Conservation (phyloP, 495 filamentous ascomycete species). For the Trichoderma erinaceum region DNA sequence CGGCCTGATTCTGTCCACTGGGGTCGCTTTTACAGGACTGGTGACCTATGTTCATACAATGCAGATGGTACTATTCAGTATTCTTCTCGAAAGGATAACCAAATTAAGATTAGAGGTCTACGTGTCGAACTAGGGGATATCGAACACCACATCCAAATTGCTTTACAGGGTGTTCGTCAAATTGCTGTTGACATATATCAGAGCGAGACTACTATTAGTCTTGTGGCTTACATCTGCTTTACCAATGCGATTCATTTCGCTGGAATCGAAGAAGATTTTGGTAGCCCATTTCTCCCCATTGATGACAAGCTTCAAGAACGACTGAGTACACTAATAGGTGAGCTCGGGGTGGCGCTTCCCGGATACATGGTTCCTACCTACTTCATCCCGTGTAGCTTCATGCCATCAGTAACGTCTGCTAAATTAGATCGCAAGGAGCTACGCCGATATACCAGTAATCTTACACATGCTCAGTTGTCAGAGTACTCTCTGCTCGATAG, state of each 20-base stretch:
- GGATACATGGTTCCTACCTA: conserved; percentile 22
- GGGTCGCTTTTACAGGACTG: conserved; percentile 23
- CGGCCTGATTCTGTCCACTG: conserved; percentile 28
- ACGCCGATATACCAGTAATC: not conserved
- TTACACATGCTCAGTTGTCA: conserved; percentile 26
- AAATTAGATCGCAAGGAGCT: conserved; percentile 1
- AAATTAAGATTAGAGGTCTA: conserved; percentile 8
- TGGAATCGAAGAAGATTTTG: not conserved
- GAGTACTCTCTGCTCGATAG: conserved; percentile 42
- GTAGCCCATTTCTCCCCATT: not conserved
- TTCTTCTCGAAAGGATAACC: conserved; percentile 44
- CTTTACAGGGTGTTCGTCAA: conserved; percentile 24
- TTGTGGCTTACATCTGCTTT: conserved; percentile 12
- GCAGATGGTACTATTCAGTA: conserved; percentile 40
- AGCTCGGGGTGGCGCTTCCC: conserved; percentile 18
- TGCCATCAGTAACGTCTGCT: conserved; percentile 23
- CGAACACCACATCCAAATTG: not conserved
- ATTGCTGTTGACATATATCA: conserved; percentile 41
- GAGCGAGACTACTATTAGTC: not conserved
- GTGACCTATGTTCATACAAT: conserved; percentile 31
- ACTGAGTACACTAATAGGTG: not conserved
- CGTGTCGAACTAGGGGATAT: conserved; percentile 13
- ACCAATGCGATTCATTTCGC: not conserved
- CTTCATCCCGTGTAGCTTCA: conserved; percentile 17
- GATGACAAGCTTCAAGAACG: not conserved